Evolutionary conservation across 108 stramenopile species (phyloP), one percentile per base, ranked within the genome.

Genomic region (Bacterosira constricta): DNA sequence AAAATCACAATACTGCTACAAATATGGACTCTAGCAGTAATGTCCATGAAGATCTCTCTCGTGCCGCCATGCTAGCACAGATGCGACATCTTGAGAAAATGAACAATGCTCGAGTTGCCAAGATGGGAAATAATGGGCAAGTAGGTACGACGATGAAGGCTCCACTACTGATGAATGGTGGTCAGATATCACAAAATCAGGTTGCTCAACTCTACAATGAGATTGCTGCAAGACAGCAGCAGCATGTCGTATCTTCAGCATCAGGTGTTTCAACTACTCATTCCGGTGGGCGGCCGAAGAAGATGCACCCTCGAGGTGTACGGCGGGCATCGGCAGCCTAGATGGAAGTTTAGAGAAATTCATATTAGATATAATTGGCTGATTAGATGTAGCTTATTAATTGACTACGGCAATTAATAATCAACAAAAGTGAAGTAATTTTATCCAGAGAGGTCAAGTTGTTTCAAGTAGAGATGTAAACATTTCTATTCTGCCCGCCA

Each of bases 301-400:
- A 53, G 1, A 18, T 1, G 54, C 49, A 23, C 5, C 34, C 54
- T 7, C 0, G 37, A 1, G 31, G 23, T 27, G 67, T 69, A 15
- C 67, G 67, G 4, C 37, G 67, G 6, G 67, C 67, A 23, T 69
- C 67, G 6, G 67, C 67, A 0, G 67, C 67, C 11, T 69, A 47
- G 17, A 17, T 51, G n/a, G n/a, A n/a, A n/a, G n/a, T n/a, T n/a
- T n/a, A n/a, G n/a, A n/a, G n/a, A n/a, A n/a, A n/a, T n/a, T n/a
- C n/a, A n/a, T n/a, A n/a, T n/a, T n/a, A n/a, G n/a, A n/a, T n/a
- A n/a, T n/a, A n/a, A n/a, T n/a, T n/a, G n/a, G n/a, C n/a, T n/a
- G n/a, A n/a, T n/a, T n/a, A n/a, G n/a, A n/a, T n/a, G n/a, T n/a
- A n/a, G n/a, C n/a, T n/a, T n/a, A n/a, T n/a, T n/a, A n/a, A n/a